Evolutionary conservation across 768 basidiomycete genomes (phyloP).

Genomic region (Suillus bovinus): DNA sequence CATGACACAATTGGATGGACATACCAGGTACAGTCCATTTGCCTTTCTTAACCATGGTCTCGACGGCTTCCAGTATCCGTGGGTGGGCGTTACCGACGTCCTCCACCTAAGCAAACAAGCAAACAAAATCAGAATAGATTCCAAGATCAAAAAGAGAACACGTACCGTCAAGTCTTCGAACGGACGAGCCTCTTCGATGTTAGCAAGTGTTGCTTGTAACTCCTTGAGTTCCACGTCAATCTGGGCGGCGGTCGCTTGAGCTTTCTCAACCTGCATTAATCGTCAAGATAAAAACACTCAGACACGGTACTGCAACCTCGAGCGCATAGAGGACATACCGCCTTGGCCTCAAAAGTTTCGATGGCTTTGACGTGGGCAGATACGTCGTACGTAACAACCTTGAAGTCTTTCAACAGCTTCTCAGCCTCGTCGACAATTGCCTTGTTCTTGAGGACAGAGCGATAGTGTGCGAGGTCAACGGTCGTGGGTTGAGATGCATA

Average conservation of each 20-base stretch:
- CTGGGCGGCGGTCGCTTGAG: slow-evolving; percentile 86
- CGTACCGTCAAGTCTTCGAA: slow-evolving; percentile 95
- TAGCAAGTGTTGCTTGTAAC: slow-evolving; percentile 89
- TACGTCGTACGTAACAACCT: slow-evolving; percentile 94
- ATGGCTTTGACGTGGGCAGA: slow-evolving; percentile 89
- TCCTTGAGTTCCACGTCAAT: slow-evolving; percentile 90
- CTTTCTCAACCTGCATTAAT: slow-evolving; percentile 70
- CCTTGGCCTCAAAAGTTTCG: slow-evolving; percentile 94
- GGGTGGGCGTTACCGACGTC: slow-evolving; percentile 94
- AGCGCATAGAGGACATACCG: slow-evolving; percentile 55
- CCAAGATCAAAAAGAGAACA: slow-evolving; percentile 12
- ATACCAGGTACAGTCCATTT: slow-evolving; percentile 97
- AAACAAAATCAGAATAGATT: background rate
- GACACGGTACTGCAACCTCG: slow-evolving; percentile 6
- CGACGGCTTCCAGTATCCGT: slow-evolving; percentile 85
- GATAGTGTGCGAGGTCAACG: slow-evolving; percentile 91
- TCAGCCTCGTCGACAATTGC: slow-evolving; percentile 91
- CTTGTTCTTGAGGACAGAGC: slow-evolving; percentile 88
- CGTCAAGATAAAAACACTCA: slow-evolving; percentile 5
- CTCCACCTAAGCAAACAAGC: slow-evolving; percentile 53
- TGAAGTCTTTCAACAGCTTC: slow-evolving; percentile 85
- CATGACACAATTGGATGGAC: slow-evolving; percentile 15
- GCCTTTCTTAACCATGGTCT: slow-evolving; percentile 95
- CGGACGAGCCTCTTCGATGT: slow-evolving; percentile 96
- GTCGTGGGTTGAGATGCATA: slow-evolving; percentile 73